phyloP scores from a whole-genome alignment of 2,329 filamentous ascomycete genomes.

The Epichloe gansuensis region DNA sequence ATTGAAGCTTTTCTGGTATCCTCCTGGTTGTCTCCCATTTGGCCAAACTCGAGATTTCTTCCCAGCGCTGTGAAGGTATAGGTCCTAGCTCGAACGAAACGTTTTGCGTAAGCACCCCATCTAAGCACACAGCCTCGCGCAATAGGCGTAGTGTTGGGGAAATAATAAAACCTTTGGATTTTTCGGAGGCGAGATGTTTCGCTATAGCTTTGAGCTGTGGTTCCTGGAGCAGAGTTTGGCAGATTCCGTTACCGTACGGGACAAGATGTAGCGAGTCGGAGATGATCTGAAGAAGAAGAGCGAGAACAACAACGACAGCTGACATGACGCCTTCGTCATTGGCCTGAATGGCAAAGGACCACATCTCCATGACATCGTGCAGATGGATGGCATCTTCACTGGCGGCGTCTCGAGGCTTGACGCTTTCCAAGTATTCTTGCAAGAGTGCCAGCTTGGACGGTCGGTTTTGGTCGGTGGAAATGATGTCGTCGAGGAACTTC shows the following conservation, averaged over 20 bases:
- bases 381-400: constrained; percentile 49
- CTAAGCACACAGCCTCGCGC: constrained; percentile 72
- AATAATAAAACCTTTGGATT: constrained; percentile 76
- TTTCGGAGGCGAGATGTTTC: constrained; percentile 65
- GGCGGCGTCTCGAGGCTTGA: constrained; percentile 33
- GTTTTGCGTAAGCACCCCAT: constrained; percentile 72
- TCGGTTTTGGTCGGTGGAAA: constrained; percentile 33
- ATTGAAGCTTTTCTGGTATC: constrained; percentile 63
- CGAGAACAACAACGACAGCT: constrained; percentile 67
- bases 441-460: constrained; percentile 43
- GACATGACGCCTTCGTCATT: constrained; percentile 75
- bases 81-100: constrained; percentile 66
- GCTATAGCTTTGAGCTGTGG: constrained; percentile 71
- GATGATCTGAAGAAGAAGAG: constrained; percentile 67
- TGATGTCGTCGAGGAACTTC: constrained; percentile 54
- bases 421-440: constrained; percentile 52
- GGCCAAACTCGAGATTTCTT: constrained; percentile 64
- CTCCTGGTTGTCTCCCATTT: constrained; percentile 43
- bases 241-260: constrained; percentile 63
- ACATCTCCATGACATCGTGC: constrained; percentile 72
- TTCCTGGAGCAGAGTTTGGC: constrained; percentile 69
- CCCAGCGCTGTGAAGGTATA: constrained; percentile 71
- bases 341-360: constrained; percentile 69
- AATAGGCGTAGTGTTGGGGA: constrained; percentile 79
- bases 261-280: constrained; percentile 64